A percentile compares a stretch with the other conserved stretches of the same genome.
These are phyloP conservation scores for Arthrobotrys musiformis DNA, from an alignment of 2,329 filamentous ascomycete species.

Conservation along the genomic window DNA sequence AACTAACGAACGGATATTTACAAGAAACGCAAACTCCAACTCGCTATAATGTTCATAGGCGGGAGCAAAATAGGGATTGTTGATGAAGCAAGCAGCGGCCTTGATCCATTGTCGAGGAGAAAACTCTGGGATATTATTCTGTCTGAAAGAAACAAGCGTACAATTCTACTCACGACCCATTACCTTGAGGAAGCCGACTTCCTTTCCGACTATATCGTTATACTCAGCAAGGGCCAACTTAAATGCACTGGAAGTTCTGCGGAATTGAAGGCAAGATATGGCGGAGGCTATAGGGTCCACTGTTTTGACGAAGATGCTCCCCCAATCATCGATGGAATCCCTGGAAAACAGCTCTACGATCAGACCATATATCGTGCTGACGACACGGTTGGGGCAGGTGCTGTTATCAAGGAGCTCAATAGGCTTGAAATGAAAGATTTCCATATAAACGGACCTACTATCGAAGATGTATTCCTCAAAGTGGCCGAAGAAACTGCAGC, in stretches of 20 bases:
- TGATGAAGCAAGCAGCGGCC: slow-evolving; percentile 87
- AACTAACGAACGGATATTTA: background rate
- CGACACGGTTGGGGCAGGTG: slow-evolving; percentile 75
- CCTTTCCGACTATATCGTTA: slow-evolving; percentile 86
- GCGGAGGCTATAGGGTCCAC: slow-evolving; percentile 85
- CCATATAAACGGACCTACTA: slow-evolving; percentile 85
- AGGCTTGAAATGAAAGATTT: slow-evolving; percentile 76
- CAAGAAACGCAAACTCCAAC: slow-evolving; percentile 83
- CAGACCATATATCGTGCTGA: slow-evolving; percentile 77
- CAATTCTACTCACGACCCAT: slow-evolving; percentile 89
- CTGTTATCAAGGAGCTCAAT: slow-evolving; percentile 77
- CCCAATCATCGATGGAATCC: slow-evolving; percentile 68
- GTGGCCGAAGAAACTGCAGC: slow-evolving; percentile 78
- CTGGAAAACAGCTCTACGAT: slow-evolving; percentile 73
- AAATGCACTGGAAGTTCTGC: slow-evolving; percentile 86
- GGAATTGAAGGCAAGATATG: slow-evolving; percentile 82
- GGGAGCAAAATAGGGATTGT: slow-evolving; percentile 88
- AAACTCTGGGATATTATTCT: slow-evolving; percentile 96
- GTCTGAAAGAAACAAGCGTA: slow-evolving; percentile 81
- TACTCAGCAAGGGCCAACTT: slow-evolving; percentile 84
- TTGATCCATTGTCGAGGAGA: slow-evolving; percentile 84
- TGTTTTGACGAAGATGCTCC: slow-evolving; percentile 70
- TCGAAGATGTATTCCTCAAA: slow-evolving; percentile 91
- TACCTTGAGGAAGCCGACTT: slow-evolving; percentile 94
- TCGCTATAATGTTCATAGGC: slow-evolving; percentile 95